These are phyloP conservation scores for Endogone sp. DNA, from an alignment of 192 early-diverging fungal genomes.

Conservation along the genomic window DNA sequence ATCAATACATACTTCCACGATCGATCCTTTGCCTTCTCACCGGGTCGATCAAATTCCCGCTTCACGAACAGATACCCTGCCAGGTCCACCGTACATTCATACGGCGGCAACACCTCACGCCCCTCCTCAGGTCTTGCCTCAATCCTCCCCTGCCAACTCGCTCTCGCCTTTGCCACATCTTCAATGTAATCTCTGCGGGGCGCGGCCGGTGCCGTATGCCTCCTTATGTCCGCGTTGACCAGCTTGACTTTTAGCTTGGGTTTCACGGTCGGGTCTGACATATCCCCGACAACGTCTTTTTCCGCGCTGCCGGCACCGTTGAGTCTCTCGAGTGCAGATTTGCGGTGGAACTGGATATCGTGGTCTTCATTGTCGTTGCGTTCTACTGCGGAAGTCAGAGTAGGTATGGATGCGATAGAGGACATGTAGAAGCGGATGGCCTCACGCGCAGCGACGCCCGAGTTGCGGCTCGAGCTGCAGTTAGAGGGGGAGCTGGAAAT, in stretches of 20 bases:
- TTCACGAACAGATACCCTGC: constrained; percentile 39
- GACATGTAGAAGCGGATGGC: neutral
- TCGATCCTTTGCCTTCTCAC: constrained; percentile 28
- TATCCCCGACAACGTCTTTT: no score
- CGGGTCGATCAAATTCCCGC: constrained; percentile 34
- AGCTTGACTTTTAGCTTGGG: neutral
- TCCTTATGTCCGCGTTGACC: neutral
- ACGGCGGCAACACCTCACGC: constrained; percentile 36
- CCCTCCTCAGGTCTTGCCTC: constrained; percentile 37
- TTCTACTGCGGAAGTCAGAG: neutral
- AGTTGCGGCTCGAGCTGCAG: neutral
- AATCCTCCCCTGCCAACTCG: neutral
- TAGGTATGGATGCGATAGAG: neutral
- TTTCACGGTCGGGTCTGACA: neutral
- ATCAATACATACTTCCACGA: constrained; percentile 38
- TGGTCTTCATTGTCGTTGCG: neutral
- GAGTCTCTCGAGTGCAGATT: neutral
- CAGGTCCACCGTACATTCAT: constrained; percentile 39
- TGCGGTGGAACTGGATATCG: neutral
- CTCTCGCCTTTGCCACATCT: neutral
- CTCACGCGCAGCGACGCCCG: neutral
- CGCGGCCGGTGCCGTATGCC: neutral
- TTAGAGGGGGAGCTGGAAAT: neutral
- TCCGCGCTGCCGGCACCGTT: no score
- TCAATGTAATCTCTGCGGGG: neutral